Evolutionary conservation across 1,284 basidiomycete species (phyloP), one percentile per base, ranked within the genome.

Genomic region (Hymenochaete sp.): DNA sequence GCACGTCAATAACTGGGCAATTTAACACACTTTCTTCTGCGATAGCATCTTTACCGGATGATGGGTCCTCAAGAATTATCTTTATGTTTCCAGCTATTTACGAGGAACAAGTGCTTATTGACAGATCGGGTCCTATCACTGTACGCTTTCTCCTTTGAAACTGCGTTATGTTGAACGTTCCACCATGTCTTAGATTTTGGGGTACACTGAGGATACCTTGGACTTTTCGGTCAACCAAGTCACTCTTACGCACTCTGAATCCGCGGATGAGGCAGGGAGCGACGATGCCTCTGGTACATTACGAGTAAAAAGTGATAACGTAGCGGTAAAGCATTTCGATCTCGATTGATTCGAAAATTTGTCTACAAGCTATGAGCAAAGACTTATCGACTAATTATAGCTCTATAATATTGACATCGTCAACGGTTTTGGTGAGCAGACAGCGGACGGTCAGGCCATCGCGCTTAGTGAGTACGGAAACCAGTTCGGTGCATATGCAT

Each of bases 321-420:
- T 35, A 35, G 14, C 32, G 13, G 21, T 35, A 16, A 16, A 35
- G 14, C 14, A 35, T 19, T 19, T 35, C 8, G 32, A 35, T 35
- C 14, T 35, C 5, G 8, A 64, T 48, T 71, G 71, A 1, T 72
- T 69, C 52, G 72, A 71, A 4, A 63, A 57, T 2, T 57, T 70
- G 29, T 39, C 36, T 53, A 64, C 62, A 4, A 49, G 57, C 16
- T 59, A 55, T 21, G 66, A 65, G 54, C 54, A 57, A 11, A 59
- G n/a, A n/a, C n/a, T n/a, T n/a, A 58, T 16, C 72, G 72, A 49
- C 59, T 54, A 14, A 46, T 50, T 10, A 24, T 49, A 21, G 44
- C 53, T 13, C 48, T 78, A 77, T 56, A 77, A 77, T 49, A 63
- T 77, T 36, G 69, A 77, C 51, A 67, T 77, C 31, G 67, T 65